Percentiles rank a stretch among this genome's conserved stretches.
These are phyloP conservation scores for Trichoderma asperelloides DNA, from an alignment of 495 filamentous ascomycete genomes.

Conservation along the genomic window DNA sequence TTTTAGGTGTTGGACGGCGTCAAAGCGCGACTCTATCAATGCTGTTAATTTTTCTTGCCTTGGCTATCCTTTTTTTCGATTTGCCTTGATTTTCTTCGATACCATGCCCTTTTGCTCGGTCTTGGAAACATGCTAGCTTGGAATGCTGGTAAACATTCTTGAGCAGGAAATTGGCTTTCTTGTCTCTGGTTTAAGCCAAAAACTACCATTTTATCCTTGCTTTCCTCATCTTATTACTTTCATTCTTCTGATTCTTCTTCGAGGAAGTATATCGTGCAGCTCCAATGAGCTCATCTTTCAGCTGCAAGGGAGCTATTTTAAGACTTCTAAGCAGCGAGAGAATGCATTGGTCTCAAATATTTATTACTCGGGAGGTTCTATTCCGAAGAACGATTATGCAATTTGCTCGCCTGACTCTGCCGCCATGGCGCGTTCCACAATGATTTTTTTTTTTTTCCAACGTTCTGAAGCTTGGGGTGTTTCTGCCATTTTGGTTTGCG, in stretches of 20 bases:
- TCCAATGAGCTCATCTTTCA: no score
- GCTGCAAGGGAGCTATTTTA: not conserved
- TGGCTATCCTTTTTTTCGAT: not conserved
- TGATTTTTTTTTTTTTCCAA: not conserved
- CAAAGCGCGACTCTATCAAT: not conserved
- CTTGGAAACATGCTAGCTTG: not conserved
- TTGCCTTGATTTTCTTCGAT: not conserved
- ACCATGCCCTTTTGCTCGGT: not conserved
- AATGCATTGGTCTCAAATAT: not conserved
- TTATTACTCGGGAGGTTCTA: not conserved
- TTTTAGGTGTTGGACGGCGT: conserved; percentile 10
- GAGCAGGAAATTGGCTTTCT: not conserved
- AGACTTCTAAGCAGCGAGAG: not conserved
- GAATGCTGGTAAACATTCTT: not conserved
- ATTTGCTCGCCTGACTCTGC: not conserved
- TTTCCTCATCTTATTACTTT: not conserved
- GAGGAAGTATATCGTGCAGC: not conserved
- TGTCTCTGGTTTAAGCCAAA: not conserved
- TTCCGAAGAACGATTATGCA: not conserved
- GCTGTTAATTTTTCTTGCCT: not conserved
- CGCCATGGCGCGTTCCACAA: not conserved
- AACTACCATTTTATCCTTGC: not conserved
- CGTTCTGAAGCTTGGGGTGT: no score
- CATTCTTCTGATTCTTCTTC: not conserved
- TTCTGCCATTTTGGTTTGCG: no score